Evolutionary conservation across 495 filamentous ascomycete genomes (phyloP), one percentile per base, ranked within the genome.

Genomic region (Podospora fimiseda): DNA sequence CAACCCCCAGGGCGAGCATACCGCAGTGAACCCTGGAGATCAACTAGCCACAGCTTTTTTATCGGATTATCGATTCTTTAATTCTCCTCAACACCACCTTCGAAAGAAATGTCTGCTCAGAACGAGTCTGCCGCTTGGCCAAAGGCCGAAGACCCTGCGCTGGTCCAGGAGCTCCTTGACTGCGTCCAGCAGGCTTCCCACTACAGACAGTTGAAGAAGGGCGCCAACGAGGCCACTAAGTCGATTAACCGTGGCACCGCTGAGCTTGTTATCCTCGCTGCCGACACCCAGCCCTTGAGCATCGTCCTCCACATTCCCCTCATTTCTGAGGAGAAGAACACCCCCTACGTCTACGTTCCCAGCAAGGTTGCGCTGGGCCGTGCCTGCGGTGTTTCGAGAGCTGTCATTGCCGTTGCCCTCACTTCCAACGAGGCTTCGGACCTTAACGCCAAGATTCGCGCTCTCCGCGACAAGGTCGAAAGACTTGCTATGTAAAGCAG

Each of bases 391-490:
- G 91, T 96, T 47, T 84, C 78, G 59, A 75, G 93, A 36, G 80
- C 89, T 40, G 90, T 98, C 37, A 96, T 98, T 60, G 84, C 87
- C 38, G 84, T 82, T 37, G 85, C 80, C 56, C 92, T 96, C 63
- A 95, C 89, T 36, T 90, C 87, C 60, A 97, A 96, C 78, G 93
- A 96, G 73, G 89, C 87, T 13, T 86, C 80, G 51, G 93, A 96
- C 65, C 77, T 97, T 24, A 84, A 84, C 71, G 76, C 76, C 57
- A 88, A 93, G 79, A 96, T 97, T 68, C 75, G 85, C 52, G 71
- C 77, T 42, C 71, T 97, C 62, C 95, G 92, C 79, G 86, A 91
- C 68, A 93, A 96, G 84, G 89, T 98, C 39, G 93, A 98, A 78
- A 80, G 93, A 62, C 79, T 96, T 50, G 89, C 92, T 82, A 94